These are phyloP conservation scores for Pseudomassariella vexata DNA, from an alignment of 2,329 filamentous ascomycete genomes.

Conservation along the genomic window DNA sequence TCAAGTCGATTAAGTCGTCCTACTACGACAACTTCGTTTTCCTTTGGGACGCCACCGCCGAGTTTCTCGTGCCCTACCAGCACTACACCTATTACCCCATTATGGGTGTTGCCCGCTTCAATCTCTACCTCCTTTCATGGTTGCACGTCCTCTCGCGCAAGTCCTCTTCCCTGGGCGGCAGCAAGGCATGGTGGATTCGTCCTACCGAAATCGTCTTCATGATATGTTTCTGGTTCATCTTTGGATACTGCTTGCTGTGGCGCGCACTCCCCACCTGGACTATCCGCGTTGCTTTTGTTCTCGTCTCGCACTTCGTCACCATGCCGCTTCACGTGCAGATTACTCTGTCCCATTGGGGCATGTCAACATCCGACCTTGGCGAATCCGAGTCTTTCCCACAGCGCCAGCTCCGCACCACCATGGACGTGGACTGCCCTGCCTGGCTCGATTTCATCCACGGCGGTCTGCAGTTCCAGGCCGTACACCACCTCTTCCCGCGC, in stretches of 20 bases:
- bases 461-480: conserved; percentile 66
- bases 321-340: conserved; percentile 68
- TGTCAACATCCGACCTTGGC: conserved; percentile 61
- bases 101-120: conserved; percentile 65
- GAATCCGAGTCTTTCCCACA: conserved; percentile 62
- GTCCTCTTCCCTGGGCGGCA: conserved; percentile 48
- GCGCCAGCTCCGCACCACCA: conserved; percentile 64
- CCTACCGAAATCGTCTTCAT: conserved; percentile 60
- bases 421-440: conserved; percentile 67
- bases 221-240: conserved; percentile 61
- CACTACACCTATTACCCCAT: conserved; percentile 64
- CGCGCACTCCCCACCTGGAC: conserved; percentile 51
- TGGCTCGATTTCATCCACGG: conserved; percentile 71
- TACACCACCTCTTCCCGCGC: conserved; percentile 65
- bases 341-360: conserved; percentile 67
- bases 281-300: conserved; percentile 53
- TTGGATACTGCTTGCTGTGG: conserved; percentile 61
- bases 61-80: conserved; percentile 55
- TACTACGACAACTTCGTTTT: conserved; percentile 60
- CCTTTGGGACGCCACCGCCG: conserved; percentile 55
- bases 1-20: conserved; percentile 55
- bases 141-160: conserved; percentile 53
- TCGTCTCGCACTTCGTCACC: conserved; percentile 59
- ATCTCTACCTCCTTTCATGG: conserved; percentile 65
- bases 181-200: conserved; percentile 60